Percentiles rank a stretch among this genome's conserved stretches.
phyloP scores from a whole-genome alignment of 306 rosid genomes.

The Prunus salicina region DNA sequence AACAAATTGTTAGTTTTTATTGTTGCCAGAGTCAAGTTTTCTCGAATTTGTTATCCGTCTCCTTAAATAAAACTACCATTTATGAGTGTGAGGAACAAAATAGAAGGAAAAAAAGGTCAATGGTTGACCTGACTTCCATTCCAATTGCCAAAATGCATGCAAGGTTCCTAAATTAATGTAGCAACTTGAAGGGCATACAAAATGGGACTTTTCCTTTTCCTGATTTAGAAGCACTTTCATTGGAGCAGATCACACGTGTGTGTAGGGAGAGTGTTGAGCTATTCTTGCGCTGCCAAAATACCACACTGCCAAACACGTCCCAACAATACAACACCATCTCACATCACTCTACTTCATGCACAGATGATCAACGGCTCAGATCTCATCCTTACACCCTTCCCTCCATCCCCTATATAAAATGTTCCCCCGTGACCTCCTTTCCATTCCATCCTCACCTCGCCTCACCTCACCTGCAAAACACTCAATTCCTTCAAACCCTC shows the following conservation, averaged over 20 bases:
- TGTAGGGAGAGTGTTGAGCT: background rate
- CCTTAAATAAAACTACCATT: too few species aligned
- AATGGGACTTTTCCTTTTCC: background rate
- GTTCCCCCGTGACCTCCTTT: background rate
- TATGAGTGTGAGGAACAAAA: background rate
- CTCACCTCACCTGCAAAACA: background rate
- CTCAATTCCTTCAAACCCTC: background rate
- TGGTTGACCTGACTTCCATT: background rate
- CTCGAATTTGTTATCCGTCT: background rate
- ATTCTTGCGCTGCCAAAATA: background rate
- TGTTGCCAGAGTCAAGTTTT: background rate
- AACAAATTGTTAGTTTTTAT: background rate
- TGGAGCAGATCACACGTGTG: slow-evolving; percentile 1
- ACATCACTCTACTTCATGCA: background rate
- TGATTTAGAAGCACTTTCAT: background rate
- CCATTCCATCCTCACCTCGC: background rate
- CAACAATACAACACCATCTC: too few species aligned
- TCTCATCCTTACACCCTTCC: background rate
- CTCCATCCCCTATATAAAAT: slow-evolving; percentile 21
- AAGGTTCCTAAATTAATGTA: background rate
- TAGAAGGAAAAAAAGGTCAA: background rate
- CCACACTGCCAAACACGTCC: slow-evolving; percentile 14
- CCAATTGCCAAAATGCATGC: background rate
- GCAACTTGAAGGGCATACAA: background rate
- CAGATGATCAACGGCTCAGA: slow-evolving; percentile 33